Conservation (phyloP, 2,329 filamentous ascomycete species). For the Aspergillus transmontanensis region DNA sequence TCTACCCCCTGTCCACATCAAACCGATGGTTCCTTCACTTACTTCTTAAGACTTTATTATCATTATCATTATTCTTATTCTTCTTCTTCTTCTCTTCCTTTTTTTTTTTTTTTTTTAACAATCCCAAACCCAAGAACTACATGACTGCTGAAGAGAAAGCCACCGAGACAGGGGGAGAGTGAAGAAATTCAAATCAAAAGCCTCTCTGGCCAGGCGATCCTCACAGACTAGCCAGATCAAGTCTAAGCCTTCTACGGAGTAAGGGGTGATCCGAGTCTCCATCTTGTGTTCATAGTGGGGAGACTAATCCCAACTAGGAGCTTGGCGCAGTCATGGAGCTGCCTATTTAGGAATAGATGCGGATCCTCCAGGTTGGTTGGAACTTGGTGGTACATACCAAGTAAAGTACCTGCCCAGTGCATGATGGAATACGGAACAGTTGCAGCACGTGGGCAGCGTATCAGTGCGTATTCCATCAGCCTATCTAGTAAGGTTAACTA, state of each 20-base stretch:
- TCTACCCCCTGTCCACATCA: constrained; percentile 15
- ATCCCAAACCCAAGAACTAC: not conserved
- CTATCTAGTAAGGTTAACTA: not conserved
- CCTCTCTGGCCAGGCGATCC: not conserved
- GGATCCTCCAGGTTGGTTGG: not conserved
- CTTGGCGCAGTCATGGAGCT: constrained; percentile 3
- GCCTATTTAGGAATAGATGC: constrained; percentile 1
- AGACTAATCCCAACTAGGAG: not conserved
- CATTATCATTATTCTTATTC: not conserved
- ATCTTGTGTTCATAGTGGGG: not conserved
- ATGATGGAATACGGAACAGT: not conserved
- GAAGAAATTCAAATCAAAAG: not conserved
- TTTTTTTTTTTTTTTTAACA: not conserved
- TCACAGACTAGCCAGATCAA: not conserved
- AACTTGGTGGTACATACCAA: not conserved
- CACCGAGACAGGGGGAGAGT: not conserved
- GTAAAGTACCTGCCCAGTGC: not conserved
- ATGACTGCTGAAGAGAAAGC: not conserved
- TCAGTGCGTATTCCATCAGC: not conserved
- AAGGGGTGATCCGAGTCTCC: not conserved
- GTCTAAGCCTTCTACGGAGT: not conserved
- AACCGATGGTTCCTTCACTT: constrained; percentile 9
- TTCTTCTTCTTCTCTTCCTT: not conserved
- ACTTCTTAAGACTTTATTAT: not conserved
- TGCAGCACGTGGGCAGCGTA: not conserved